Evolutionary conservation across 352 stramenopile genomes (phyloP).

Genomic region (Phytophthora tentaculata): DNA sequence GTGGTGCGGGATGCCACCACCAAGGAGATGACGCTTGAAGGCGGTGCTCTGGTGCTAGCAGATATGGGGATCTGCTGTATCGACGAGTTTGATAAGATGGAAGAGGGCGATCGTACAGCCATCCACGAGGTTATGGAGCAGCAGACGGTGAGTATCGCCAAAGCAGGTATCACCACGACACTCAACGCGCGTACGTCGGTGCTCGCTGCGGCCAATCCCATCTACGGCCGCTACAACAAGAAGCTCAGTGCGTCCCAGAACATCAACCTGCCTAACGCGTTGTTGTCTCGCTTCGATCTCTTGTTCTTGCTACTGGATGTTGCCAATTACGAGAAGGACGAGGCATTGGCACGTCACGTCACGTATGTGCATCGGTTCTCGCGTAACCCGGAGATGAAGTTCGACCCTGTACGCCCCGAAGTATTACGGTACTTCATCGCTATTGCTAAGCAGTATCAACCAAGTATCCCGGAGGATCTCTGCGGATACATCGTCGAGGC

Average conservation of each 20-base stretch:
- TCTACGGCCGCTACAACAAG: slow-evolving; percentile 94
- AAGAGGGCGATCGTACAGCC: slow-evolving; percentile 97
- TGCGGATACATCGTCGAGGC: slow-evolving; percentile 98
- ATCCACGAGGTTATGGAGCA: slow-evolving; percentile 99
- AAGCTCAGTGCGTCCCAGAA: slow-evolving; percentile 94
- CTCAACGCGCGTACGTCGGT: slow-evolving; percentile 97
- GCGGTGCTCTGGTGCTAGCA: slow-evolving; percentile 98
- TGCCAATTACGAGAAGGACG: slow-evolving; percentile 93
- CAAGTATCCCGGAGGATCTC: slow-evolving; percentile 92
- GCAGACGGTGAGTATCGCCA: slow-evolving; percentile 99
- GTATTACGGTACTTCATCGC: slow-evolving; percentile 92
- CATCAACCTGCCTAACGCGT: slow-evolving; percentile 99
- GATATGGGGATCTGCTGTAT: slow-evolving; percentile 99
- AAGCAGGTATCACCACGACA: slow-evolving; percentile 99
- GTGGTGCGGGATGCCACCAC: slow-evolving; percentile 96
- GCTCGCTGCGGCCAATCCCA: slow-evolving; percentile 99
- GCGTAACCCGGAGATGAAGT: slow-evolving; percentile 91
- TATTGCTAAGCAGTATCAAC: slow-evolving; percentile 88
- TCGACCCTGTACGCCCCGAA: slow-evolving; percentile 91
- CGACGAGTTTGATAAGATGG: slow-evolving; percentile 99
- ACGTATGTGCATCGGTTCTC: slow-evolving; percentile 93
- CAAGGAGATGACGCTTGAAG: slow-evolving; percentile 92
- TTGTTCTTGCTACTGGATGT: slow-evolving; percentile 98
- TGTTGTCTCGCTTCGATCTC: slow-evolving; percentile 99
- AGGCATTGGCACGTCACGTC: slow-evolving; percentile 92